phyloP scores from a whole-genome alignment of 2,329 filamentous ascomycete genomes.

The Diaporthe vaccinii region DNA sequence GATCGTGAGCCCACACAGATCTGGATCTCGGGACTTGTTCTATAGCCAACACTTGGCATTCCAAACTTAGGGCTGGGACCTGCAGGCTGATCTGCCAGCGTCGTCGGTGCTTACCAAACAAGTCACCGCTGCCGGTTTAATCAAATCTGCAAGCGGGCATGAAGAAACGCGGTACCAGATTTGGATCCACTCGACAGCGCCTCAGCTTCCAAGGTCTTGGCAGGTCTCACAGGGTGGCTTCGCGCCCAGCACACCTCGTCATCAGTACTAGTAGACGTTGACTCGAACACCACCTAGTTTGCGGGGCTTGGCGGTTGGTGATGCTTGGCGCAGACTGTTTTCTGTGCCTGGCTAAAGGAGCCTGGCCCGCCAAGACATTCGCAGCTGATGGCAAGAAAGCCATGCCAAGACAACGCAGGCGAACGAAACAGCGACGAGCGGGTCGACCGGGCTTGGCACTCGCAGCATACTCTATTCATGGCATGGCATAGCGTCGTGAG shows the following conservation, averaged over 20 bases:
- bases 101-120: conserved; percentile 3
- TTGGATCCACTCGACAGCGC: conserved; percentile 6
- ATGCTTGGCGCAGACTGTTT: conserved; percentile 15
- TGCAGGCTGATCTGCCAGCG: conserved; percentile 27
- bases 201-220: conserved; percentile 30
- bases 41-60: conserved; percentile 12
- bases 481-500: conserved; percentile 11
- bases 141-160: conserved; percentile 6
- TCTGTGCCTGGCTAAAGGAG: background rate
- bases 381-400: conserved; percentile 27
- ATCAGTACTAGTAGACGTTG: conserved; percentile 10
- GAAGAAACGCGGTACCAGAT: background rate
- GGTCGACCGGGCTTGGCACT: conserved; percentile 29
- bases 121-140: conserved; percentile 21
- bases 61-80: conserved; percentile 34
- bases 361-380: conserved; percentile 21
- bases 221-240: conserved; percentile 32
- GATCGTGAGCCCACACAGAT: conserved; percentile 33
- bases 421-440: conserved; percentile 30
- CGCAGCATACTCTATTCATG: conserved; percentile 23
- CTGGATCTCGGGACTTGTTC: conserved; percentile 31
- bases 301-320: conserved; percentile 27
- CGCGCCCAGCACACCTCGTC: background rate
- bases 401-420: conserved; percentile 21
- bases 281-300: conserved; percentile 24